Percentiles rank a stretch among this genome's conserved stretches.
Conservation (phyloP, 148 eudicot species). For the Rhododendron ferrugineum region DNA sequence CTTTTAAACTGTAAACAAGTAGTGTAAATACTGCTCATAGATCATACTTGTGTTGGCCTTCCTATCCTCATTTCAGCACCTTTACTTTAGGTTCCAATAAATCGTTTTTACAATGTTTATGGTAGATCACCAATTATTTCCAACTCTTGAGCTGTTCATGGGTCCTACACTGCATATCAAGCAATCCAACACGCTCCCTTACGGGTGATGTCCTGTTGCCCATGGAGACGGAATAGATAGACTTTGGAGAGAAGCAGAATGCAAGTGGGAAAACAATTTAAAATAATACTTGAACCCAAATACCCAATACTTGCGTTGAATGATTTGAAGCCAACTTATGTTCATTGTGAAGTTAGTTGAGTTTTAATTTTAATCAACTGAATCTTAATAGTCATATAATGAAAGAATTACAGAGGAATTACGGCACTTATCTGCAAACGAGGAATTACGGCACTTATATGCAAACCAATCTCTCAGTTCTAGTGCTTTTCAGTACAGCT, state of each 20-base stretch:
- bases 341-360: background rate
- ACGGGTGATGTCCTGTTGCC: background rate
- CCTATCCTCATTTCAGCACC: background rate
- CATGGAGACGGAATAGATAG: background rate
- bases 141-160: background rate
- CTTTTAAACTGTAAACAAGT: background rate
- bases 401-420: background rate
- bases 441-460: too few relatives aligned
- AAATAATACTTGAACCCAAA: background rate
- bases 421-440: too few relatives aligned
- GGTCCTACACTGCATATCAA: background rate
- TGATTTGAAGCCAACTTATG: background rate
- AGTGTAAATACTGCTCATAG: background rate
- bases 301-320: background rate
- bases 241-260: background rate
- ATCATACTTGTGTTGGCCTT: background rate
- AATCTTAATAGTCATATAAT: background rate
- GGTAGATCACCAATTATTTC: background rate
- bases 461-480: background rate
- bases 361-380: background rate
- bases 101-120: background rate
- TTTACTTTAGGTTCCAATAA: background rate
- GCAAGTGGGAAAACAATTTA: background rate
- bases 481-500: too few relatives aligned
- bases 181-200: background rate